Base-by-base conservation (phyloP, 2,329 filamentous ascomycete genomes). In the Ophiostoma ips region DNA sequence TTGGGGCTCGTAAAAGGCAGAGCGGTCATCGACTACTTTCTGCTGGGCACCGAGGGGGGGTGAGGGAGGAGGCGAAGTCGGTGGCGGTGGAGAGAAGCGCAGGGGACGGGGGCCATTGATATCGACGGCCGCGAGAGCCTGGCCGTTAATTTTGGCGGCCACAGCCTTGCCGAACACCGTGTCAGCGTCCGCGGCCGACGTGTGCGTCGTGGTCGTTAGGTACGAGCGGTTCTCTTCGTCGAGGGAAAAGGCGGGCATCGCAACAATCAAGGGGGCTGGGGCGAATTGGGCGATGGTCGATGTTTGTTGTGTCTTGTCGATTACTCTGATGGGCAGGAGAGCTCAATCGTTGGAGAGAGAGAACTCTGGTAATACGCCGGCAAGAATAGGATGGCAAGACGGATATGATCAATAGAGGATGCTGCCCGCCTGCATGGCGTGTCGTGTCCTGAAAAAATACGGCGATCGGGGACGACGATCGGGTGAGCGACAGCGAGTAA, bases 241-340 rank as follows among this genome's bases (percentile, higher is more conserved):
- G 35, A 28, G 36, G 24, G 30, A 35, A 28, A 53, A 55, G 28
- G 51, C 51, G 51, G 53, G 53, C 55, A 56, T 56, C 31, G 48
- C 53, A 50, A 34, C 3, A 34, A n/a, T n/a, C n/a, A n/a, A n/a
- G n/a, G n/a, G n/a, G n/a, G n/a, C n/a, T n/a, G n/a, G n/a, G n/a
- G n/a, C n/a, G n/a, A n/a, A n/a, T n/a, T n/a, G n/a, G n/a, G n/a
- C n/a, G n/a, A n/a, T n/a, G n/a, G n/a, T n/a, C n/a, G n/a, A n/a
- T n/a, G n/a, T n/a, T n/a, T n/a, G n/a, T n/a, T n/a, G n/a, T n/a
- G n/a, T n/a, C n/a, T n/a, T n/a, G n/a, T n/a, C n/a, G n/a, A n/a
- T n/a, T n/a, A n/a, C n/a, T n/a, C n/a, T n/a, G n/a, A n/a, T n/a
- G n/a, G n/a, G n/a, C n/a, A n/a, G n/a, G n/a, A n/a, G n/a, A n/a